These are phyloP conservation scores for Populus nigra DNA, from an alignment of 345 rosid genomes.

Conservation along the genomic window DNA sequence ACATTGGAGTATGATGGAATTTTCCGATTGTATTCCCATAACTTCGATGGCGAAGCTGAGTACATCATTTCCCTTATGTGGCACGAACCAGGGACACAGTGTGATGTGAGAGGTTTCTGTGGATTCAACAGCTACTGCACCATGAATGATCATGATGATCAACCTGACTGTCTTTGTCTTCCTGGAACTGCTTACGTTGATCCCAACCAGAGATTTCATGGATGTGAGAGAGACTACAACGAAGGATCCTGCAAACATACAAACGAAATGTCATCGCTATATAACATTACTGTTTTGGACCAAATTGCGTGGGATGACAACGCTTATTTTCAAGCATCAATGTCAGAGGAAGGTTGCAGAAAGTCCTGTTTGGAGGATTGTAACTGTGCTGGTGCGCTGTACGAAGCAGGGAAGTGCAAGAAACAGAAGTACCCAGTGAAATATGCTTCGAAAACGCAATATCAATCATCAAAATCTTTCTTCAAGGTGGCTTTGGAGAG, in stretches of 20 bases:
- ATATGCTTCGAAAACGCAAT: neutral
- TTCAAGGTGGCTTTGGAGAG: neutral
- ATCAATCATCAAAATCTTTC: neutral
- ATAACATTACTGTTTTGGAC: neutral
- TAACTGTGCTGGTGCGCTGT: slow-evolving; percentile 18
- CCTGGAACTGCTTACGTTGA: slow-evolving; percentile 15
- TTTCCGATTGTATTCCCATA: slow-evolving; percentile 14
- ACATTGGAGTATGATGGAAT: slow-evolving; percentile 1
- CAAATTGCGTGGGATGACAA: neutral
- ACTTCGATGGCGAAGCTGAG: neutral
- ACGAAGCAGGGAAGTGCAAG: neutral
- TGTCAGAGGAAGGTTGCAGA: slow-evolving; percentile 8
- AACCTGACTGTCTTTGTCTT: slow-evolving; percentile 15
- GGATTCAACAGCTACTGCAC: slow-evolving; percentile 22
- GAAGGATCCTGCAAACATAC: neutral
- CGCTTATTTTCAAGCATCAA: neutral
- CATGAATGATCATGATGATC: neutral
- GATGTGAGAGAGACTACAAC: slow-evolving; percentile 2
- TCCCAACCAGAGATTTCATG: neutral
- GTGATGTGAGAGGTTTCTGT: slow-evolving; percentile 5
- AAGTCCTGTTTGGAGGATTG: slow-evolving; percentile 27
- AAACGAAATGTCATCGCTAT: neutral
- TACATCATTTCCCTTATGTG: neutral
- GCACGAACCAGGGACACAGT: rapidly evolving
- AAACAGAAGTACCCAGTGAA: slow-evolving; percentile 11